Evolutionary conservation across 495 filamentous ascomycete genomes (phyloP).

Genomic region (Neurospora sp.): DNA sequence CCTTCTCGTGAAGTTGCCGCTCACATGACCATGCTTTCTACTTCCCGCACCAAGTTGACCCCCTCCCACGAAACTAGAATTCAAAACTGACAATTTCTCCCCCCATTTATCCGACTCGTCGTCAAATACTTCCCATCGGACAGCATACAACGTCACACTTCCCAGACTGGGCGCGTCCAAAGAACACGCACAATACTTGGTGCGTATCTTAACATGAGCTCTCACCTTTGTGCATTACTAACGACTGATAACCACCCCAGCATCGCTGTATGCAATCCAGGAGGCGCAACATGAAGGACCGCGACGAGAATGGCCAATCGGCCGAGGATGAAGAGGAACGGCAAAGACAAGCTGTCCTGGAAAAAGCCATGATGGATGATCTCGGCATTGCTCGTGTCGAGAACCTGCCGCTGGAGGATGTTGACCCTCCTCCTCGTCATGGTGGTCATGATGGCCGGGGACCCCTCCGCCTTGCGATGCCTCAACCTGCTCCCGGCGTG

Average conservation of each 20-base stretch:
- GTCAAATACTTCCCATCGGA: background rate
- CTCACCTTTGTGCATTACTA: background rate
- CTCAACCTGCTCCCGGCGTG: background rate
- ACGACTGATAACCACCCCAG: background rate
- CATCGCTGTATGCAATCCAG: background rate
- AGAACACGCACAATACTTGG: background rate
- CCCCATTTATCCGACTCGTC: background rate
- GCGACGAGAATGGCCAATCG: background rate
- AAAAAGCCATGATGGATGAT: conserved; percentile 6
- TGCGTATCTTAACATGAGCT: background rate
- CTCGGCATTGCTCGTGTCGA: conserved; percentile 8
- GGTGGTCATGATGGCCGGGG: background rate
- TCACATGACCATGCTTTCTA: too few species aligned
- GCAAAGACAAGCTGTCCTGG: background rate
- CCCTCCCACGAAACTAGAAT: background rate
- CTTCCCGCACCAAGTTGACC: background rate
- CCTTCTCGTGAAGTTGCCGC: background rate
- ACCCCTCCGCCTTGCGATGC: background rate
- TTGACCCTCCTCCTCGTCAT: background rate
- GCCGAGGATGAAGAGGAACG: background rate
- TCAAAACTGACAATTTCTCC: background rate
- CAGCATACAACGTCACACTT: background rate
- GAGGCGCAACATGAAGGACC: background rate
- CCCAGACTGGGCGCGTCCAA: background rate
- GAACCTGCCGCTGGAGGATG: conserved; percentile 7